Percentiles rank a stretch among this genome's conserved stretches.
phyloP scores from a whole-genome alignment of 495 filamentous ascomycete species.

The Aspergillus homomorphus region DNA sequence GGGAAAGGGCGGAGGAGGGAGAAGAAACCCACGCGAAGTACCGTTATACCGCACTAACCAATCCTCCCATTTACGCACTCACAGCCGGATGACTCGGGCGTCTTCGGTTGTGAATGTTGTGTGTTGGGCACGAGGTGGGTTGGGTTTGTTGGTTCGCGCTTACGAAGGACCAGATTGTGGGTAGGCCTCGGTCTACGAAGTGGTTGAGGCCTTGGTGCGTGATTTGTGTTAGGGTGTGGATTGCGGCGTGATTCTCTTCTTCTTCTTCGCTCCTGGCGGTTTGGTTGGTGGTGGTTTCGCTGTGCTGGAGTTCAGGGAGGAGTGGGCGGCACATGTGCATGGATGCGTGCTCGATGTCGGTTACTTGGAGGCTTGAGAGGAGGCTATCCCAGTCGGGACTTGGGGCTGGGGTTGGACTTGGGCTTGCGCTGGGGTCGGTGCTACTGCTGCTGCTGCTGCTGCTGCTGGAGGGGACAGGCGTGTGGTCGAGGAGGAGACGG shows the following conservation, averaged over 20 bases:
- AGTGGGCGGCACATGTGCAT: conserved; percentile 43
- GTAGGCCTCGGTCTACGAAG: conserved; percentile 38
- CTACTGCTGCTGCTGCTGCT: too few relatives aligned
- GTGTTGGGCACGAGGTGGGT: too few relatives aligned
- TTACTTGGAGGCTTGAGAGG: conserved; percentile 42
- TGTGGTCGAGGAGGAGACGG: conserved; percentile 35
- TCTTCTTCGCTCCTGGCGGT: conserved; percentile 11
- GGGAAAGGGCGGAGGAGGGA: not conserved
- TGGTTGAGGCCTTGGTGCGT: conserved; percentile 42
- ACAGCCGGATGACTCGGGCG: conserved; percentile 34
- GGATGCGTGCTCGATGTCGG: conserved; percentile 43
- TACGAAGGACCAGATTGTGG: conserved; percentile 41
- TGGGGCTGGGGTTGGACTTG: too few relatives aligned
- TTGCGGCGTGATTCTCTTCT: conserved; percentile 30
- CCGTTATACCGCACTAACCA: conserved; percentile 41
- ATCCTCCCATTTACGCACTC: conserved; percentile 36
- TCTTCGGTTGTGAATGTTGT: conserved; percentile 34
- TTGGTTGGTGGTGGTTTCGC: too few relatives aligned
- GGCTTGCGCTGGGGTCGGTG: too few relatives aligned
- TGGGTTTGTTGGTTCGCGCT: too few relatives aligned
- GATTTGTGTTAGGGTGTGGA: conserved; percentile 38
- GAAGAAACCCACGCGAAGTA: conserved; percentile 23
- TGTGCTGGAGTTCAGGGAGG: conserved; percentile 31
- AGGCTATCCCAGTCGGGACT: conserved; percentile 33
- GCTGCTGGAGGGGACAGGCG: conserved; percentile 20